These are phyloP conservation scores for Coemansia sp. DNA, from an alignment of 192 early-diverging fungal species.

Conservation along the genomic window DNA sequence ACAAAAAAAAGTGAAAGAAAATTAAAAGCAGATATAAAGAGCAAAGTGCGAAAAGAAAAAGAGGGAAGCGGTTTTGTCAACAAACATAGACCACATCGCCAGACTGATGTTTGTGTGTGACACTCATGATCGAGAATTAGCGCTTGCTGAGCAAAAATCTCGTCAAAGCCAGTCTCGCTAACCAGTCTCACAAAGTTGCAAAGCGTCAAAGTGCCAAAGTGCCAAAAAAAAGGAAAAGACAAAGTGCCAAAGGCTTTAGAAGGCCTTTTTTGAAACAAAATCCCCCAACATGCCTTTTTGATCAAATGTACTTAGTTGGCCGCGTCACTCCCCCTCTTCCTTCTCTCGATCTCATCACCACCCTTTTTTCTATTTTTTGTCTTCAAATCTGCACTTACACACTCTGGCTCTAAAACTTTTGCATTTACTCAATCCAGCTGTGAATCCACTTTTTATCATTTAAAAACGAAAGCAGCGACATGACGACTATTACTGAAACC, in stretches of 20 bases:
- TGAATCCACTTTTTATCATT: background rate
- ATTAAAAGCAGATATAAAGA: background rate
- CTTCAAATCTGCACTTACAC: background rate
- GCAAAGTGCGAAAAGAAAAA: background rate
- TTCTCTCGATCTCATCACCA: background rate
- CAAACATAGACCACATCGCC: background rate
- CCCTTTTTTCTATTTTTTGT: background rate
- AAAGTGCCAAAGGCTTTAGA: background rate
- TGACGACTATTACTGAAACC: background rate
- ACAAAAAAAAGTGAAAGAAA: background rate
- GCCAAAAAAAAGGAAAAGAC: background rate
- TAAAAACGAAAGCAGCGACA: background rate
- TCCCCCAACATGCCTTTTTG: background rate
- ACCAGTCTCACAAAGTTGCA: background rate
- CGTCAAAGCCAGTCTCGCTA: too few species aligned
- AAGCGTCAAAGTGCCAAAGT: constrained; percentile 1
- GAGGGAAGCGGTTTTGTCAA: background rate
- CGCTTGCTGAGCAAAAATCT: background rate
- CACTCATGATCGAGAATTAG: background rate
- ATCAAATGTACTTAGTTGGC: background rate
- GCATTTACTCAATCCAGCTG: background rate
- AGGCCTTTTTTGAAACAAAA: too few species aligned
- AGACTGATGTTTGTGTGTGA: background rate
- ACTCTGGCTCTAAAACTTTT: background rate
- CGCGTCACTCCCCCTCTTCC: background rate